phyloP scores from a whole-genome alignment of 2,329 filamentous ascomycete genomes.

The Bipolaris victoriae region DNA sequence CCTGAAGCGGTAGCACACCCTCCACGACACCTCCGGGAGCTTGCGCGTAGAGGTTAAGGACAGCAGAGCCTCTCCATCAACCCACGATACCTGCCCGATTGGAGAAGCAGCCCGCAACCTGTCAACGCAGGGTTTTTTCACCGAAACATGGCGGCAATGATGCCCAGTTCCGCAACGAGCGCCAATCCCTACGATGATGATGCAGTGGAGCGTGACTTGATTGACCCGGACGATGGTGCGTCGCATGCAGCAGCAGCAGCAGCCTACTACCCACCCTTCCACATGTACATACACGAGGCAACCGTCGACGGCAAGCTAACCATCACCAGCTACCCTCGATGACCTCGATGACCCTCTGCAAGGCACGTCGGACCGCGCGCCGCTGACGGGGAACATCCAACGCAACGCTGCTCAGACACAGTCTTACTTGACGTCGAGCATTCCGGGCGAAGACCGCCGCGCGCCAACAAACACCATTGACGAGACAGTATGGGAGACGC shows the following conservation, averaged over 20 bases:
- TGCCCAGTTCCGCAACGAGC: slow-evolving; percentile 49
- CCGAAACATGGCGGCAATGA: slow-evolving; percentile 53
- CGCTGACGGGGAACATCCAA: slow-evolving; percentile 84
- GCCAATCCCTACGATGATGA: slow-evolving; percentile 55
- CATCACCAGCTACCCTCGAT: slow-evolving; percentile 74
- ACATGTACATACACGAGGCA: background rate
- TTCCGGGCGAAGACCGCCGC: slow-evolving; percentile 89
- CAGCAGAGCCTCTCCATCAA: slow-evolving; percentile 42
- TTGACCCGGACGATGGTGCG: slow-evolving; percentile 60
- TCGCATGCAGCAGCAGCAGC: slow-evolving; percentile 20
- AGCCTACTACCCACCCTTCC: slow-evolving; percentile 7
- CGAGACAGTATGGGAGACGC: slow-evolving; percentile 96
- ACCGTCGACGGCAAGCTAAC: slow-evolving; percentile 11
- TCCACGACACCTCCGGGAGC: slow-evolving; percentile 17
- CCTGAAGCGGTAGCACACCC: slow-evolving; percentile 30
- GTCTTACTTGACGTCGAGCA: slow-evolving; percentile 83
- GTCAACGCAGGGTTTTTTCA: slow-evolving; percentile 29
- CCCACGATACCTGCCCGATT: slow-evolving; percentile 34
- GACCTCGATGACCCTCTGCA: slow-evolving; percentile 89
- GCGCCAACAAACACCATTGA: slow-evolving; percentile 94
- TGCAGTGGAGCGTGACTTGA: slow-evolving; percentile 57
- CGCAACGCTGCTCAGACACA: slow-evolving; percentile 64
- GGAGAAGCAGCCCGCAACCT: slow-evolving; percentile 34
- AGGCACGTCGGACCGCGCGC: slow-evolving; percentile 72
- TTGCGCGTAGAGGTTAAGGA: slow-evolving; percentile 24